These are phyloP conservation scores for Termitomyces sp. DNA, from an alignment of 768 basidiomycete species.

Conservation along the genomic window DNA sequence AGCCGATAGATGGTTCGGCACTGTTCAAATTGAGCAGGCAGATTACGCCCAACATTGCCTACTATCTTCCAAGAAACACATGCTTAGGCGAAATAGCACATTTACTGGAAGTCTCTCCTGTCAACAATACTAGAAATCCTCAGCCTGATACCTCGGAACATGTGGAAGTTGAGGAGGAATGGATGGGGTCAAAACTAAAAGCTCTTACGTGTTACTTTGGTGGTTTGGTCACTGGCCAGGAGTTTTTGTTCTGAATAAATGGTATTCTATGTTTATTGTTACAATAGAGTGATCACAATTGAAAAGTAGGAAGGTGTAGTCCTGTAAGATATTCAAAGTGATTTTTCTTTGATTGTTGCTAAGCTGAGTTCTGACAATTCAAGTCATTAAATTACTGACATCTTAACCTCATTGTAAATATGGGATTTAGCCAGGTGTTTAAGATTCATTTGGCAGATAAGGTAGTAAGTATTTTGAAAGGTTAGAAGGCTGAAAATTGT, in stretches of 20 bases:
- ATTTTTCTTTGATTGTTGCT: no score
- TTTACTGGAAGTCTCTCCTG: conserved; percentile 12
- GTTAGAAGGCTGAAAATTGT: no score
- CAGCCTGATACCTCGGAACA: conserved; percentile 32
- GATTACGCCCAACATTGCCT: conserved; percentile 82
- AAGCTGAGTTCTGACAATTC: no score
- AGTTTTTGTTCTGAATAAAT: conserved; percentile 38
- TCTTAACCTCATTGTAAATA: no score
- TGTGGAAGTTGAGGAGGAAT: conserved; percentile 93
- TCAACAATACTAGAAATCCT: conserved; percentile 1
- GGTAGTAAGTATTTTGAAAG: no score
- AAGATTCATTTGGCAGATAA: no score
- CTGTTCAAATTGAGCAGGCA: conserved; percentile 69
- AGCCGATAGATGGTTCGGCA: conserved; percentile 77
- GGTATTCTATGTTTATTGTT: neutral
- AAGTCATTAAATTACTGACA: no score
- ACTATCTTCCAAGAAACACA: conserved; percentile 83
- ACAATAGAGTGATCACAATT: no score
- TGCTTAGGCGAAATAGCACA: conserved; percentile 64
- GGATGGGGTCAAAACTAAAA: conserved; percentile 92
- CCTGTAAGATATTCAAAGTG: no score
- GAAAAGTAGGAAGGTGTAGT: no score
- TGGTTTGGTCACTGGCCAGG: conserved; percentile 68
- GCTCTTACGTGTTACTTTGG: conserved; percentile 95
- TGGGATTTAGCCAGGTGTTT: no score